Conservation (phyloP, 1,284 basidiomycete species). For the Ustilago vetiveriae region DNA sequence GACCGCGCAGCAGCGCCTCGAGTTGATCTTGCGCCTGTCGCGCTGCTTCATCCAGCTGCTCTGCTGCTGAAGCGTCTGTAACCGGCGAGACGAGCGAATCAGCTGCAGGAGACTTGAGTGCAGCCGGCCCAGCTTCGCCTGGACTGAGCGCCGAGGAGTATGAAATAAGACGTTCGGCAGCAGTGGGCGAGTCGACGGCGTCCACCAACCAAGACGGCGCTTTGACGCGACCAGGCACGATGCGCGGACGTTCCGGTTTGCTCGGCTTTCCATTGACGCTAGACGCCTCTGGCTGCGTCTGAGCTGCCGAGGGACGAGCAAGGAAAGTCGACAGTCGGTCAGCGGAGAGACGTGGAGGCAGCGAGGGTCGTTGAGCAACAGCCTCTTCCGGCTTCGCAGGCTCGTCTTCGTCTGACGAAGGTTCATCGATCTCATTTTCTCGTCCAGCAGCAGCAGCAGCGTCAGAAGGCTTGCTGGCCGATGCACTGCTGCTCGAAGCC, state of each 20-base stretch:
- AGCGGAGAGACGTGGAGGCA: conserved; percentile 16
- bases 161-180: conserved; percentile 20
- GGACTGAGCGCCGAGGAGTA: conserved; percentile 4
- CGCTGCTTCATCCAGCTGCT: conserved; percentile 37
- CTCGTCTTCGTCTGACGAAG: conserved; percentile 36
- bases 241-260: conserved; percentile 20
- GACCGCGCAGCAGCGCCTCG: conserved; percentile 40
- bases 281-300: neutral
- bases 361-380: conserved; percentile 19
- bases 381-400: conserved; percentile 22
- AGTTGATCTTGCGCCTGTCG: conserved; percentile 34
- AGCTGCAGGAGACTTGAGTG: conserved; percentile 1
- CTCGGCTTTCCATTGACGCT: neutral
- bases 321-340: conserved; percentile 19
- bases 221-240: conserved; percentile 27
- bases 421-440: conserved; percentile 26
- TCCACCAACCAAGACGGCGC: conserved; percentile 43
- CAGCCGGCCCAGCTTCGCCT: neutral
- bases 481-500: neutral
- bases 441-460: conserved; percentile 2
- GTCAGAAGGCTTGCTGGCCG: neutral
- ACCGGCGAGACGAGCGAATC: conserved; percentile 26
- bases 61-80: conserved; percentile 27
- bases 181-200: conserved; percentile 31
- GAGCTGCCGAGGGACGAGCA: neutral